These are phyloP conservation scores for Rusavskia elegans DNA, from an alignment of 495 filamentous ascomycete species.

Conservation along the genomic window DNA sequence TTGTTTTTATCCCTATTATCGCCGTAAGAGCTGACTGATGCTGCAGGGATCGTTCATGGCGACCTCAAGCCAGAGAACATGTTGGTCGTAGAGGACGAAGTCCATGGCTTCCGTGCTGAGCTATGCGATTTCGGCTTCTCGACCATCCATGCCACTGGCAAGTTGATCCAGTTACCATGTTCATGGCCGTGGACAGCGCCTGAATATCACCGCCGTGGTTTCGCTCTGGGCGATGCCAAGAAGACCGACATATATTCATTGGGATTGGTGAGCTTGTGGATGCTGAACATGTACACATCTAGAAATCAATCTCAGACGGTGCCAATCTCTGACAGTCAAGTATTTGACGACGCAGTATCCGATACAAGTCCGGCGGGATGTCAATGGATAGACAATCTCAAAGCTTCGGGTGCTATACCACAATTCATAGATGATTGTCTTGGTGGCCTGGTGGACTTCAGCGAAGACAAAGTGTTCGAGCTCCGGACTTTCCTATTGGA, in stretches of 20 bases:
- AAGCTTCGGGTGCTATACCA: no score
- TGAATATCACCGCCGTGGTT: conserved; percentile 2
- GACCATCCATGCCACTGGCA: neutral
- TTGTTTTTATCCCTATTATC: neutral
- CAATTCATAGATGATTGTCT: no score
- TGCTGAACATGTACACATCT: no score
- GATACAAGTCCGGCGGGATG: no score
- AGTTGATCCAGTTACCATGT: neutral
- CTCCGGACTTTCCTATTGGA: no score
- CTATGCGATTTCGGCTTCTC: conserved; percentile 2
- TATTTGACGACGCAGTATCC: no score
- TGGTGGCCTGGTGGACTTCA: no score
- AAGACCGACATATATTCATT: conserved; percentile 1
- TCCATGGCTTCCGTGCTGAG: conserved; percentile 3
- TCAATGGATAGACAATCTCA: no score
- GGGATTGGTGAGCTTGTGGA: neutral
- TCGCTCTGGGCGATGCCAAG: neutral
- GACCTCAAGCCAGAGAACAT: conserved; percentile 1
- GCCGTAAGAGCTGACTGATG: neutral
- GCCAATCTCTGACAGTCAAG: no score
- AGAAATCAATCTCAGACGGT: no score
- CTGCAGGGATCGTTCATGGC: neutral
- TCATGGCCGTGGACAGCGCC: neutral
- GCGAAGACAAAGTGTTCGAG: no score
- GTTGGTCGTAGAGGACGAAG: neutral